phyloP scores from a whole-genome alignment of 179 eudicot species.

The Spinacia oleracea region DNA sequence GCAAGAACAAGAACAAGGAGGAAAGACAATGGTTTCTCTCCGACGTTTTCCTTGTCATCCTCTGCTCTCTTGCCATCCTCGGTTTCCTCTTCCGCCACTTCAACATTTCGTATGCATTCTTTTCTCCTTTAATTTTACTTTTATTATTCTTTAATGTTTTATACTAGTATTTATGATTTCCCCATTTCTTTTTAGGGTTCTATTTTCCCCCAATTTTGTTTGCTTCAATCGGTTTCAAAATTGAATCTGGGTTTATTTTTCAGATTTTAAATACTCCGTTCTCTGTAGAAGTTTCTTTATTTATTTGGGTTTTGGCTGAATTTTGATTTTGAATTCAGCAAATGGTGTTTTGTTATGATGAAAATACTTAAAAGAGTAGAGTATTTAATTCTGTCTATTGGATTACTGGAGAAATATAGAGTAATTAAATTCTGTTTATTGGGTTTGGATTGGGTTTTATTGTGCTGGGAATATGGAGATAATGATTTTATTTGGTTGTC shows the following conservation, averaged over 20 bases:
- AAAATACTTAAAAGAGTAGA: too few relatives aligned
- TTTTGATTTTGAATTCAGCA: neutral
- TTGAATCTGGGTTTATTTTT: neutral
- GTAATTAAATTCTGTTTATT: neutral
- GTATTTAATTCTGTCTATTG: too few relatives aligned
- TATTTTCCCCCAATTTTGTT: neutral
- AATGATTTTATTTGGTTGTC: neutral
- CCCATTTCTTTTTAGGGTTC: neutral
- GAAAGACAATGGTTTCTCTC: conserved; percentile 67
- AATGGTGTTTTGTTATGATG: neutral
- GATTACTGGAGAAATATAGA: neutral
- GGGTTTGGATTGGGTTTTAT: neutral
- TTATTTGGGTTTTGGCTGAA: neutral
- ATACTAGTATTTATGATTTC: neutral
- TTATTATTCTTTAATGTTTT: too few relatives aligned
- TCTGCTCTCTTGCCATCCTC: conserved; percentile 93
- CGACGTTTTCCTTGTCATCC: conserved; percentile 89
- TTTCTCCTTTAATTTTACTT: neutral
- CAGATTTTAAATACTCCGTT: neutral
- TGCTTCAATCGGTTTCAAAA: neutral
- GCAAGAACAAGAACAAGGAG: conserved; percentile 32
- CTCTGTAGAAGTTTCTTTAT: neutral
- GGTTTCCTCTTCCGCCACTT: conserved; percentile 95
- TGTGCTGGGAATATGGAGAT: neutral
- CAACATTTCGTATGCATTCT: conserved; percentile 48